phyloP scores from a whole-genome alignment of 2,329 filamentous ascomycete genomes.

The Metarhizium brunneum region DNA sequence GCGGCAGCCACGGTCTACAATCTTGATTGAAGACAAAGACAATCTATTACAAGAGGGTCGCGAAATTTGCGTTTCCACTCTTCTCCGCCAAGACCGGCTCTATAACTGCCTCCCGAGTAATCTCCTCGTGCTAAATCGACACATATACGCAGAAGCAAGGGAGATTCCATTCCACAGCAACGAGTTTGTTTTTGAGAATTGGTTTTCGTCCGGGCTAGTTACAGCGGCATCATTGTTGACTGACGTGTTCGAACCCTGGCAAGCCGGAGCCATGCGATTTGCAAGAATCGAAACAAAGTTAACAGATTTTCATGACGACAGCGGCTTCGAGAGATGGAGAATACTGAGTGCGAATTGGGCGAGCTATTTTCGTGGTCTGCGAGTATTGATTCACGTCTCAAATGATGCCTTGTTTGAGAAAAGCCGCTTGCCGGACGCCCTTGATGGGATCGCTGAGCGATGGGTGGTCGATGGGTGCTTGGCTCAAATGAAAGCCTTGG shows the following conservation, averaged over 20 bases:
- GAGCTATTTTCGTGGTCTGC: neutral
- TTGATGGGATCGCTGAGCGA: neutral
- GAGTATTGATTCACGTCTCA: neutral
- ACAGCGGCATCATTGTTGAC: neutral
- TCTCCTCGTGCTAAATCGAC: neutral
- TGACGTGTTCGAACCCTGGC: neutral
- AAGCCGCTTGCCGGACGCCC: neutral
- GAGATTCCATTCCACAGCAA: neutral
- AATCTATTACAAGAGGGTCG: neutral
- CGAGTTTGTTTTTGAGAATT: neutral
- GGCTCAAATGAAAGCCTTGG: neutral
- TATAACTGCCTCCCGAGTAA: neutral
- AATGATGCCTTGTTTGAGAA: neutral
- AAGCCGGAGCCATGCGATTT: neutral
- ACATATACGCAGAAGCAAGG: neutral
- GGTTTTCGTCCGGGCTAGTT: neutral
- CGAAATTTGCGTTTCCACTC: neutral
- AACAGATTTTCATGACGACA: neutral
- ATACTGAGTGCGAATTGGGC: neutral
- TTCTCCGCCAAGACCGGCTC: neutral
- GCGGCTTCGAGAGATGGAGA: neutral
- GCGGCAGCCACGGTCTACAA: neutral
- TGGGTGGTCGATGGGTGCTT: neutral
- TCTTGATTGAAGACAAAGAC: neutral
- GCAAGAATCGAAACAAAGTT: neutral